Base-by-base conservation (phyloP, 495 filamentous ascomycete species). In the Penicillium goetzii region DNA sequence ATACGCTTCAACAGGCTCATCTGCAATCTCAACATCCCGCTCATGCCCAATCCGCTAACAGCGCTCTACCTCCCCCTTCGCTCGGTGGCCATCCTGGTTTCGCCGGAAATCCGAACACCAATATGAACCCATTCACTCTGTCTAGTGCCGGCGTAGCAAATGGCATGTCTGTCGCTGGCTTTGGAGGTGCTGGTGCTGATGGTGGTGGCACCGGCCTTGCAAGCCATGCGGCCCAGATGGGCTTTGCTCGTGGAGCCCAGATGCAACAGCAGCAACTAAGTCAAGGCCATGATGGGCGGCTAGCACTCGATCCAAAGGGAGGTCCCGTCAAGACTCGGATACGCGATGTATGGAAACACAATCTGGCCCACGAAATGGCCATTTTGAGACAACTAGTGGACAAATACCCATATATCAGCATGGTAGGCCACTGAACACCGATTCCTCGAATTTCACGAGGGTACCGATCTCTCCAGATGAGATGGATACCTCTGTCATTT, bases 291-390 rank as follows among this genome's bases (percentile, higher is more conserved):
- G 83, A 81, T 66, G 81, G 75, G 34, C 75, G 77, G 38, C 72
- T 76, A 68, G 72, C 77, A 49, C 72, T 80, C 32, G 82, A 80
- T 36, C 60, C 72, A 1, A 81, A 77, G 62, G 73, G 61, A 4
- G 82, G 76, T 43, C 74, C 82, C 40, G 82, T 81, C 28, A 90
- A 91, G 72, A 82, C 85, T 30, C 81, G 92, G 74, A 97, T 98
- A 85, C 84, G 93, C 55, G 95, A 99, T 71, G 95, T 99, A 19
- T 99, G 94, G 94, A 89, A 86, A 67, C 84, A 90, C 61, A 97
- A 98, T 71, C 78, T 98, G 59, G 85, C 88, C n/a, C 88, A 93
- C 67, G 95, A 99, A 79, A 91, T 99, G 87, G 86, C 84, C 5
- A 74, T 87, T 28, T 75, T 99, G 65, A 83, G 96, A 69, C 82